Evolutionary conservation across 2,329 filamentous ascomycete genomes (phyloP).

Genomic region (Emericellopsis atlantica): DNA sequence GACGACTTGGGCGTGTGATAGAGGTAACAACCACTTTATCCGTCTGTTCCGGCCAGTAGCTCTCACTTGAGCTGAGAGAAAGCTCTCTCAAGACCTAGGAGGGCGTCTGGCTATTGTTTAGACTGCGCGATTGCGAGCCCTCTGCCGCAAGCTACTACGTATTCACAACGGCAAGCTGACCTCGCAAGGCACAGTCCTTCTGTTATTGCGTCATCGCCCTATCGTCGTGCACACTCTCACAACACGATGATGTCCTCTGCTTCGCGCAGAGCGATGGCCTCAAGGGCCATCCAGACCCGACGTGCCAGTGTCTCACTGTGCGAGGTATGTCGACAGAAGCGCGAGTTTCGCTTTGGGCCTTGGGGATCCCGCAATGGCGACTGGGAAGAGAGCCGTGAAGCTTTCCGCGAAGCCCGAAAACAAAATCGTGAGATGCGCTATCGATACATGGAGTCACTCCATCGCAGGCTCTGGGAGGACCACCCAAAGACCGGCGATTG

Average conservation of each 20-base stretch:
- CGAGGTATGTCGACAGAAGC: constrained; percentile 14
- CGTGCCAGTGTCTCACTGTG: constrained; percentile 6
- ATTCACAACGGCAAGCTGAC: neutral
- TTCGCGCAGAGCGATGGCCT: constrained; percentile 14
- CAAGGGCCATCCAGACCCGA: constrained; percentile 11
- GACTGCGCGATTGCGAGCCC: no score
- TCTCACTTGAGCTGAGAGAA: no score
- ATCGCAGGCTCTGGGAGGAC: neutral
- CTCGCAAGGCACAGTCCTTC: neutral
- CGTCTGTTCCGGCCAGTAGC: no score
- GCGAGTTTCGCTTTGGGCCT: constrained; percentile 30
- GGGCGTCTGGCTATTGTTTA: no score
- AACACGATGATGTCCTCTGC: constrained; percentile 10
- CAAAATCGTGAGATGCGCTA: constrained; percentile 29
- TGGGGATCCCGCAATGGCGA: constrained; percentile 29
- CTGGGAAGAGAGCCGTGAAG: constrained; percentile 25
- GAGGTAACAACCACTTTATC: no score
- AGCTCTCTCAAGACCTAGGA: no score
- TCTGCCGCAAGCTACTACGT: neutral
- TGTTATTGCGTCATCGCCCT: neutral
- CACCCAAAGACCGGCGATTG: neutral
- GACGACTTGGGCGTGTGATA: no score
- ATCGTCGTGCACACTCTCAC: neutral
- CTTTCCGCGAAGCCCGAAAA: constrained; percentile 16
- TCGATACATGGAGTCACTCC: constrained; percentile 27